These are phyloP conservation scores for Mortierella sp. DNA, from an alignment of 371 early-diverging fungal genomes.

Conservation along the genomic window DNA sequence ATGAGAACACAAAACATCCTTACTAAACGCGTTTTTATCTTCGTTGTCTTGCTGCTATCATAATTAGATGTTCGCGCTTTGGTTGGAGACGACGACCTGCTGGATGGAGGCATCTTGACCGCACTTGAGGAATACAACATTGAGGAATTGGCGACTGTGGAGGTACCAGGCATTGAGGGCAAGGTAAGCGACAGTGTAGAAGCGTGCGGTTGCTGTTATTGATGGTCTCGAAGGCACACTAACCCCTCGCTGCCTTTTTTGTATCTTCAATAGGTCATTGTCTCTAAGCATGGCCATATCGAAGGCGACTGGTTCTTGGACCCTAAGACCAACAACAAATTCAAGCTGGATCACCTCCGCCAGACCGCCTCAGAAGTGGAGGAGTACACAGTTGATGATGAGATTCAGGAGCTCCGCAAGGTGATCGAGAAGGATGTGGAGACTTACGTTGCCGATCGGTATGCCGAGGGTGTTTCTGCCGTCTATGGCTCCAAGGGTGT, in stretches of 20 bases:
- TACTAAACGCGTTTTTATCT: neutral
- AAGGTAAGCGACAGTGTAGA: slow-evolving; percentile 58
- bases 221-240: neutral
- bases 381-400: slow-evolving; percentile 64
- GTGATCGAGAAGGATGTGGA: slow-evolving; percentile 75
- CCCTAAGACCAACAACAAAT: slow-evolving; percentile 75
- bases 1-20: neutral
- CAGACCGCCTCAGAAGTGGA: slow-evolving; percentile 74
- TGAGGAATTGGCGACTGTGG: slow-evolving; percentile 82
- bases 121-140: slow-evolving; percentile 89
- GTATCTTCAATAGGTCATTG: slow-evolving; percentile 67
- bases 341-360: slow-evolving; percentile 83
- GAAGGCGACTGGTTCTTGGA: slow-evolving; percentile 79
- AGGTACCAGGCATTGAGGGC: slow-evolving; percentile 73
- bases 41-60: neutral
- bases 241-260: neutral
- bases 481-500: slow-evolving; percentile 71
- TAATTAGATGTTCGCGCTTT: slow-evolving; percentile 88
- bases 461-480: slow-evolving; percentile 78
- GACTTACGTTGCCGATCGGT: slow-evolving; percentile 82
- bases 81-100: slow-evolving; percentile 83
- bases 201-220: neutral
- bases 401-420: slow-evolving; percentile 65
- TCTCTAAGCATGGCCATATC: slow-evolving; percentile 79
- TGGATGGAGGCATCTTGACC: slow-evolving; percentile 78